A percentile compares a stretch with the other conserved stretches of the same genome.
These are phyloP conservation scores for Gliomastix tumulicola DNA, from an alignment of 2,329 filamentous ascomycete species.

Conservation along the genomic window DNA sequence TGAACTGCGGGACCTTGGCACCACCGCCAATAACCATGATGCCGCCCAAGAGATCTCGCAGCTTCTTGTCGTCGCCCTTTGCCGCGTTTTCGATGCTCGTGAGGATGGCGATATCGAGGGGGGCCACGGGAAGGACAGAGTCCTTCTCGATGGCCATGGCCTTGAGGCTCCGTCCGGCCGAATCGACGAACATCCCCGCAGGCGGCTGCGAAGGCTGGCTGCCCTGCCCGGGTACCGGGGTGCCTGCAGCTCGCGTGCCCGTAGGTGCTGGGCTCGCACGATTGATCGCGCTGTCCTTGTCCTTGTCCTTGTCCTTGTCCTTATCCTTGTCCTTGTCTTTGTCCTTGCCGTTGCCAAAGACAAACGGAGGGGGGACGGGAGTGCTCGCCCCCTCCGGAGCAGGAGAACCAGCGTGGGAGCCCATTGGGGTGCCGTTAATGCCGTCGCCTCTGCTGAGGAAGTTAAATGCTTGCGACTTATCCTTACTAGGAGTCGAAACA, in stretches of 20 bases:
- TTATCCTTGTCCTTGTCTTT: too few relatives aligned
- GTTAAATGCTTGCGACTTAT: conserved; percentile 60
- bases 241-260: conserved; percentile 42
- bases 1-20: conserved; percentile 73
- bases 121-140: conserved; percentile 70
- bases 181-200: conserved; percentile 41
- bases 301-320: conserved; percentile 34
- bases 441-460: conserved; percentile 62
- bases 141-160: conserved; percentile 65
- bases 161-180: conserved; percentile 40
- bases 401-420: conserved; percentile 82
- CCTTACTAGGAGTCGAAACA: conserved; percentile 54
- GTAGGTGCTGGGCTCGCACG: conserved; percentile 47
- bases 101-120: conserved; percentile 84
- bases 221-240: conserved; percentile 26
- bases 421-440: conserved; percentile 68
- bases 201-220: conserved; percentile 26
- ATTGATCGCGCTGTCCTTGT: conserved; percentile 17
- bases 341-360: conserved; percentile 38
- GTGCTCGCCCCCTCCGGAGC: conserved; percentile 71
- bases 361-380: conserved; percentile 49
- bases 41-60: conserved; percentile 79
- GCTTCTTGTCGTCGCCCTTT: conserved; percentile 84
- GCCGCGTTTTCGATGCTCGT: conserved; percentile 84
- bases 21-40: conserved; percentile 90